A percentile compares a stretch with the other conserved stretches of the same genome.
These are phyloP conservation scores for Chytridium lagenaria DNA, from an alignment of 371 early-diverging fungal species.

Conservation along the genomic window DNA sequence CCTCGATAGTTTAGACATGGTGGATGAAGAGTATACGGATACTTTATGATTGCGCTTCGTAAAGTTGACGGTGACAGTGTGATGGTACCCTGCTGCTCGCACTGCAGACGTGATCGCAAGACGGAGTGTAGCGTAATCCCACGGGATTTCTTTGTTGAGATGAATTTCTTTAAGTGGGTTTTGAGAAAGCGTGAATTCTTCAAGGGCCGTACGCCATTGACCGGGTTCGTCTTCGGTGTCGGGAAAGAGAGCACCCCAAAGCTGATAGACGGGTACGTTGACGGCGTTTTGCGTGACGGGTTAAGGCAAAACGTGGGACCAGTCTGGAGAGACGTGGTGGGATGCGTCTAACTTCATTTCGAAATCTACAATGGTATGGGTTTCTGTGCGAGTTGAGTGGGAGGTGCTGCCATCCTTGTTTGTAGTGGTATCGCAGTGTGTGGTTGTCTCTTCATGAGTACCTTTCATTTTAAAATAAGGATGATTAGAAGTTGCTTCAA, in stretches of 20 bases:
- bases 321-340: neutral
- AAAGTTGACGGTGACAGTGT: neutral
- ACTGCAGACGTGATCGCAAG: neutral
- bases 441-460: neutral
- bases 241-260: neutral
- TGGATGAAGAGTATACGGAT: slow-evolving; percentile 12
- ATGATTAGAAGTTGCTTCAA: no score
- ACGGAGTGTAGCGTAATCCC: slow-evolving; percentile 3
- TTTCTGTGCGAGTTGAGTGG: neutral
- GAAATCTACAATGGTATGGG: slow-evolving; percentile 6
- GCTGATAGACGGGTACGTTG: neutral
- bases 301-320: neutral
- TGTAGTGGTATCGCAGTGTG: neutral
- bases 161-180: slow-evolving; percentile 21
- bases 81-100: slow-evolving; percentile 13
- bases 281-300: neutral
- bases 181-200: slow-evolving; percentile 17
- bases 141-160: slow-evolving; percentile 9
- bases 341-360: neutral
- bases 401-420: slow-evolving; percentile 2
- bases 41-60: neutral
- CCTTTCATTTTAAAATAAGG: no score
- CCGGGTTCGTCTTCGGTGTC: neutral
- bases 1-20: neutral
- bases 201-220: neutral